Base-by-base conservation (phyloP, 306 rosid species). In the Begonia peltatifolia region DNA sequence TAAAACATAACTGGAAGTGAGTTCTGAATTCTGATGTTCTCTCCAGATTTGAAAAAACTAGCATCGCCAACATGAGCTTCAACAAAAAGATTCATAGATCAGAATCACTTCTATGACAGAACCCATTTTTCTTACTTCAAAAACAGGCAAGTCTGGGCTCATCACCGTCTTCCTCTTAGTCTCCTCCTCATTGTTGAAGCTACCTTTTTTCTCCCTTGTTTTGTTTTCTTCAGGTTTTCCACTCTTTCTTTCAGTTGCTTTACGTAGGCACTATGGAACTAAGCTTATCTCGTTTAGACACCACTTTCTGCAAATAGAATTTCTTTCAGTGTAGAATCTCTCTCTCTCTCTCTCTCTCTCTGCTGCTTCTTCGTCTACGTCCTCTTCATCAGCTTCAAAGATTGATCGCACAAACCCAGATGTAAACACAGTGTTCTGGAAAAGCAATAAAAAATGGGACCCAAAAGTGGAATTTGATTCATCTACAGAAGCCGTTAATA, bases 201-300 rank as follows among this genome's bases (percentile, higher is more conserved):
- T 52, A 63, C 48, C 66, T 74, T 77, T 73, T 73, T 73, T 3
- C 23, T 20, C 23, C 23, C 1, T 20, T 20, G 23, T 82, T 53
- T 51, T 46, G 18, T 17, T 17, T 17, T 17, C 55, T 74, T 69
- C 63, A 86, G 52, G 15, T 57, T 64, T 56, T 77, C 83, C 62
- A 82, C 62, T 54, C 70, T 78, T 55, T 64, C 85, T 14, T 13
- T 72, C 68, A 77, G 52, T 9, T 72, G 65, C n/a, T 50, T 68
- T 62, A 86, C 79, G 12, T 86, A 75, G 47, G 55, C n/a, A 63
- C 70, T 0, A 79, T 81, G 6, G 59, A 53, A 30, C 71, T 80
- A 22, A 82, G 63, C 68, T 74, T 79, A 41, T 80, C 74, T 54
- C 70, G 87, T 64, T 74, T 83, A 2, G 87, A 55, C 54, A 60